These are phyloP conservation scores for Aureobasidium subglaciale DNA, from an alignment of 2,329 filamentous ascomycete genomes.

Conservation along the genomic window DNA sequence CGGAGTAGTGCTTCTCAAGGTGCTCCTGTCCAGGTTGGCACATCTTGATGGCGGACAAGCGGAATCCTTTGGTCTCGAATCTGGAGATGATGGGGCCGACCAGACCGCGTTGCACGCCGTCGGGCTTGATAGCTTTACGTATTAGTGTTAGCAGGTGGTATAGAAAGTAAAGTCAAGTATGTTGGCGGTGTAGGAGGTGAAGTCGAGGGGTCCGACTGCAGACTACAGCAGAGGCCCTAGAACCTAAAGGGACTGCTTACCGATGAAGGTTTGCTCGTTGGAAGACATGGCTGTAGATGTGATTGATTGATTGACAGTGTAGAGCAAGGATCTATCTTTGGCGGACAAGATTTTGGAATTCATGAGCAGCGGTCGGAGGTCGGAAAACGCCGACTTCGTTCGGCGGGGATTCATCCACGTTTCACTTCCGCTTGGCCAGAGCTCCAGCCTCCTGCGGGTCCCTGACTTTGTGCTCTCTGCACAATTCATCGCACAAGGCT, in stretches of 20 bases:
- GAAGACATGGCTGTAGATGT: constrained; percentile 44
- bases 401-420: background rate
- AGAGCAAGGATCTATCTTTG: constrained; percentile 26
- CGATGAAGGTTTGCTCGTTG: constrained; percentile 69
- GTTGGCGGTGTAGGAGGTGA: background rate
- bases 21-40: constrained; percentile 68
- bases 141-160: background rate
- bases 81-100: constrained; percentile 95
- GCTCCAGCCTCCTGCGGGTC: background rate
- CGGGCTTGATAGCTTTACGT: constrained; percentile 79
- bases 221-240: too few species aligned
- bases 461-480: background rate
- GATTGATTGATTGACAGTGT: constrained; percentile 27
- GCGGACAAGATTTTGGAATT: constrained; percentile 6
- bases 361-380: background rate
- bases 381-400: background rate
- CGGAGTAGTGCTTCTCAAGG: constrained; percentile 96
- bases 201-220: background rate
- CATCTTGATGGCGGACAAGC: constrained; percentile 98
- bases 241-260: background rate
- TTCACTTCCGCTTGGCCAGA: constrained; percentile 5
- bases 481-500: background rate
- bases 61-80: constrained; percentile 98
- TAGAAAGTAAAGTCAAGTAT: background rate
- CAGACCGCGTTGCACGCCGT: constrained; percentile 95